phyloP scores from a whole-genome alignment of 768 basidiomycete genomes.

The Cystobasidium tubakii region DNA sequence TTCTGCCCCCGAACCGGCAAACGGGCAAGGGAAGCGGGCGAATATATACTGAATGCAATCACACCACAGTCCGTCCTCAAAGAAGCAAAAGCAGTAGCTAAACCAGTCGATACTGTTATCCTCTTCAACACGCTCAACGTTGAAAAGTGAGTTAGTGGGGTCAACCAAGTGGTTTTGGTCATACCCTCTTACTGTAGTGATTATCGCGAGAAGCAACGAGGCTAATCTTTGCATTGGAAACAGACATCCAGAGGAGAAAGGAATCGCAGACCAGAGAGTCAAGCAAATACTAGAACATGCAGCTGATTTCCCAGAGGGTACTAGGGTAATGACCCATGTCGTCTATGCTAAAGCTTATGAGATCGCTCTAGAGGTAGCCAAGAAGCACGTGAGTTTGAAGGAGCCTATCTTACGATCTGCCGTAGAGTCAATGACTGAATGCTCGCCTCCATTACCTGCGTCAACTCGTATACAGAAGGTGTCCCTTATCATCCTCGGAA shows the following conservation, averaged over 20 bases:
- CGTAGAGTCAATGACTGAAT: too few relatives aligned
- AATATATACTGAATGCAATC: too few relatives aligned
- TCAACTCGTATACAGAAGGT: not conserved
- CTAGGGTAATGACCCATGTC: not conserved
- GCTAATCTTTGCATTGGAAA: too few relatives aligned
- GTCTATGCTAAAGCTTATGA: constrained; percentile 20
- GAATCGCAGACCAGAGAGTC: constrained; percentile 15
- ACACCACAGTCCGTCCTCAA: not conserved
- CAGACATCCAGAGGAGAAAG: not conserved
- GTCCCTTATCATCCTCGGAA: constrained; percentile 22
- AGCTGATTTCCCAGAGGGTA: not conserved
- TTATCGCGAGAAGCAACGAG: too few relatives aligned
- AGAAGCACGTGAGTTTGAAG: constrained; percentile 16
- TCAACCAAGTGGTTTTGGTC: not conserved
- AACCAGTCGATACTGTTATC: constrained; percentile 17
- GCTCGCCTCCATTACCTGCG: too few relatives aligned
- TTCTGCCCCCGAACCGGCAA: not conserved
- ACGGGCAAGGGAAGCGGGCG: too few relatives aligned
- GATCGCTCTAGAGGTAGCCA: constrained; percentile 1
- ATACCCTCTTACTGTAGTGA: not conserved
- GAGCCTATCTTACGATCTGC: not conserved
- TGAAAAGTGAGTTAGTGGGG: not conserved
- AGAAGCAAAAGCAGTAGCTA: constrained; percentile 7
- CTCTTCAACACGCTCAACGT: constrained; percentile 18
- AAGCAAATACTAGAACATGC: not conserved